Conservation (phyloP, 495 filamentous ascomycete species). For the Aspergillus nidulans region DNA sequence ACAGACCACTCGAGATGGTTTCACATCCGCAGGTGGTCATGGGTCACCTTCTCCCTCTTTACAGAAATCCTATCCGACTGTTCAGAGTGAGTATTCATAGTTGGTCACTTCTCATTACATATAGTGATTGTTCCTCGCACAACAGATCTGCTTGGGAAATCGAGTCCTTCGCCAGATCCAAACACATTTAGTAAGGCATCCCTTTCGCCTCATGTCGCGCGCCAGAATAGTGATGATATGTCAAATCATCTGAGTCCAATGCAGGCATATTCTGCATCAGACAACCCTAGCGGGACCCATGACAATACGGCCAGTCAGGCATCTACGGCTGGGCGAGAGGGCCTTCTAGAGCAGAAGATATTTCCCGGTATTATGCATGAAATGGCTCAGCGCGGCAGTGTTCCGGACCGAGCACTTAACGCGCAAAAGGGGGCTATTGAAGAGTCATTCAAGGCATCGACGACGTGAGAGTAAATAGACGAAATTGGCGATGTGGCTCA, state of each 20-base stretch:
- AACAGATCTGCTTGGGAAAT: background rate
- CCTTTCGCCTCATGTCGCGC: background rate
- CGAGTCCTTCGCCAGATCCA: background rate
- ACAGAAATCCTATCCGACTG: background rate
- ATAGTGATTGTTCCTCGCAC: background rate
- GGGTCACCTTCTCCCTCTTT: background rate
- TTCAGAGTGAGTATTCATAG: background rate
- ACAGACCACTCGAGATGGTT: background rate
- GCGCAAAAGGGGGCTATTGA: background rate
- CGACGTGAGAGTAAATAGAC: too few species aligned
- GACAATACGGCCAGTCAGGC: slow-evolving; percentile 19
- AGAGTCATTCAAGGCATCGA: background rate
- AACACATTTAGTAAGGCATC: too few species aligned
- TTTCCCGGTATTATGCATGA: slow-evolving; percentile 69
- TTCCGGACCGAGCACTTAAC: slow-evolving; percentile 12
- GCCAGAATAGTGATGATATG: background rate
- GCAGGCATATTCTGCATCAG: slow-evolving; percentile 10
- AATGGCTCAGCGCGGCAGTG: slow-evolving; percentile 47
- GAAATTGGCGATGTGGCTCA: too few species aligned
- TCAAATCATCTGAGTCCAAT: background rate
- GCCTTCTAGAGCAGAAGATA: slow-evolving; percentile 59
- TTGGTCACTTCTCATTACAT: background rate
- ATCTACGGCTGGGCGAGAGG: slow-evolving; percentile 40
- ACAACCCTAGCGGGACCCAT: slow-evolving; percentile 9
- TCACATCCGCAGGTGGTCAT: background rate